phyloP scores from a whole-genome alignment of 441 rosid species.

The Adansonia gregorii region DNA sequence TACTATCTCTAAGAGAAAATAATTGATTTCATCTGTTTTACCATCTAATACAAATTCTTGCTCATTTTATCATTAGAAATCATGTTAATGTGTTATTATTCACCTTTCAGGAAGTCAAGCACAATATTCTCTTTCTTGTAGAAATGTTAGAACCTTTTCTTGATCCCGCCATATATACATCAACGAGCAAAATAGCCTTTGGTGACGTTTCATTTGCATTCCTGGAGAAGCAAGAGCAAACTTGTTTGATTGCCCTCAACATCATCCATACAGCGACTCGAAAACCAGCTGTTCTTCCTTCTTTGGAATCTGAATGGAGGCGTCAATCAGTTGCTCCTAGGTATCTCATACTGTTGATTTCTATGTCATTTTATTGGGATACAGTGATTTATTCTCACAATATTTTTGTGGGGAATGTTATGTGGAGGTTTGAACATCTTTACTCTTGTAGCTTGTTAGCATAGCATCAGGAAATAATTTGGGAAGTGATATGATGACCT shows the following conservation, averaged over 20 bases:
- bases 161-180: constrained; percentile 65
- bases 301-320: constrained; percentile 84
- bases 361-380: constrained; percentile 22
- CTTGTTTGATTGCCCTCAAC: constrained; percentile 63
- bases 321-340: constrained; percentile 84
- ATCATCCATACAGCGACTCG: constrained; percentile 72
- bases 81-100: constrained; percentile 24
- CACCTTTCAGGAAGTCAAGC: constrained; percentile 75
- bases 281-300: constrained; percentile 83
- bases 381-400: constrained; percentile 20
- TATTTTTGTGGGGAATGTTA: constrained; percentile 17
- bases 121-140: constrained; percentile 77
- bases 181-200: constrained; percentile 62
- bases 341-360: constrained; percentile 39
- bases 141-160: constrained; percentile 91
- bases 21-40: constrained; percentile 7
- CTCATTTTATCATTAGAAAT: not conserved
- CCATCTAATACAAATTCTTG: not conserved
- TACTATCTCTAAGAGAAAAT: constrained; percentile 5
- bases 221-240: constrained; percentile 63
- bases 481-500: constrained; percentile 3
- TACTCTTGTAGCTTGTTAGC: constrained; percentile 9
- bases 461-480: constrained; percentile 10
- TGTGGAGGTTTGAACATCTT: constrained; percentile 17
- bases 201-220: constrained; percentile 60